A percentile compares a stretch with the other conserved stretches of the same genome.
Evolutionary conservation across 352 stramenopile genomes (phyloP).

Genomic region (Peronospora farinosa): DNA sequence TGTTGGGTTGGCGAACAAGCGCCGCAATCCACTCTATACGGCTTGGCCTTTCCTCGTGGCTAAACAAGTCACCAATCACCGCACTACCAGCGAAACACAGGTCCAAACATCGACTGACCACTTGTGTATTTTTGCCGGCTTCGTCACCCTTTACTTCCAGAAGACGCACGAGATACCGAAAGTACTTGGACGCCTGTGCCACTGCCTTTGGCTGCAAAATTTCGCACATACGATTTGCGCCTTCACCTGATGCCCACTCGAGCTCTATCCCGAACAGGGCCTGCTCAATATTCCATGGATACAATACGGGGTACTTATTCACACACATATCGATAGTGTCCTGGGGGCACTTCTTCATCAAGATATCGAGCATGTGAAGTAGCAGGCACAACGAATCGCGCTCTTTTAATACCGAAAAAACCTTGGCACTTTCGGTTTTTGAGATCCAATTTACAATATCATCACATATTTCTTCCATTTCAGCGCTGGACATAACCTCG

Average conservation of each 20-base stretch:
- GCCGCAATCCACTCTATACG: slow-evolving; percentile 36
- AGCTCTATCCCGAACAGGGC: slow-evolving; percentile 62
- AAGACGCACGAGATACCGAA: slow-evolving; percentile 60
- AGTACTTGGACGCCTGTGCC: slow-evolving; percentile 57
- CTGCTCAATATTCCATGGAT: slow-evolving; percentile 78
- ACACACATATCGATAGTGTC: slow-evolving; percentile 74
- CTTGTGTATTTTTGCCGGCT: slow-evolving; percentile 36
- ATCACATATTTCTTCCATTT: slow-evolving; percentile 67
- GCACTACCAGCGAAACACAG: slow-evolving; percentile 48
- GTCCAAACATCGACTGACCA: slow-evolving; percentile 60
- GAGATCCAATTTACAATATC: slow-evolving; percentile 78
- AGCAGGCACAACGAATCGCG: slow-evolving; percentile 65
- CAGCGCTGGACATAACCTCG: slow-evolving; percentile 72
- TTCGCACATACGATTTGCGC: slow-evolving; percentile 13
- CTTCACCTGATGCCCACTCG: slow-evolving; percentile 31
- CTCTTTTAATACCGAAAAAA: slow-evolving; percentile 40
- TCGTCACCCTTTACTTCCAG: slow-evolving; percentile 41
- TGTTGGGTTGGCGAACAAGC: slow-evolving; percentile 41
- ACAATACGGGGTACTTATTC: slow-evolving; percentile 55
- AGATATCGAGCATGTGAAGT: slow-evolving; percentile 68
- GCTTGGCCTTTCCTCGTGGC: slow-evolving; percentile 23
- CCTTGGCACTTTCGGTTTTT: slow-evolving; percentile 48
- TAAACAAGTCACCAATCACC: slow-evolving; percentile 51
- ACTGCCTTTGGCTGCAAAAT: slow-evolving; percentile 36
- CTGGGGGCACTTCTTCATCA: slow-evolving; percentile 71